phyloP scores from a whole-genome alignment of 2,329 filamentous ascomycete genomes.

The Cladophialophora carrionii region DNA sequence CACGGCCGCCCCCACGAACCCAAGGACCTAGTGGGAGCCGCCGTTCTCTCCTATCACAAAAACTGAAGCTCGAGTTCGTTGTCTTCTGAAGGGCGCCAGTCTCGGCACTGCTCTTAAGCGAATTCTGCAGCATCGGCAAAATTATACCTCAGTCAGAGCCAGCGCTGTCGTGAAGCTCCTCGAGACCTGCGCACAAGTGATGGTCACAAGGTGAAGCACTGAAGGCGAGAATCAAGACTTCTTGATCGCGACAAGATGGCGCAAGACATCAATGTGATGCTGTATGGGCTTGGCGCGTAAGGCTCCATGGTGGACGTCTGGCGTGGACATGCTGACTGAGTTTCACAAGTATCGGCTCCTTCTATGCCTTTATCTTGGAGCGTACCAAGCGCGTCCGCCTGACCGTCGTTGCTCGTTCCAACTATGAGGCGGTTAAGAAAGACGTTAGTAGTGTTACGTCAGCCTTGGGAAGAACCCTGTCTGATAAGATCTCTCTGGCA shows the following conservation, averaged over 20 bases:
- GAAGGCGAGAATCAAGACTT: not conserved
- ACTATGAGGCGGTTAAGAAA: conserved; percentile 49
- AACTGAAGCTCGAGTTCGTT: not conserved
- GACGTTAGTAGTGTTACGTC: conserved; percentile 40
- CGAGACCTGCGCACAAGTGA: not conserved
- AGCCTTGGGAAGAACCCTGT: not conserved
- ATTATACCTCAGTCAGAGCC: not conserved
- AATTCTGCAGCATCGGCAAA: not conserved
- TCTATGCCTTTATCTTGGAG: conserved; percentile 60
- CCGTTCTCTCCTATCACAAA: not conserved
- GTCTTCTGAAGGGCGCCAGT: conserved; percentile 24
- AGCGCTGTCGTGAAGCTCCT: not conserved
- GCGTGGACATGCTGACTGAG: not conserved
- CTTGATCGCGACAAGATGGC: conserved; percentile 36
- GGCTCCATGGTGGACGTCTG: conserved; percentile 35
- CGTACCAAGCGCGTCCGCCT: conserved; percentile 48
- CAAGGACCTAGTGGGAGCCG: not conserved
- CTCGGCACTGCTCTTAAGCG: conserved; percentile 13
- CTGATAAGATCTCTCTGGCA: conserved; percentile 25
- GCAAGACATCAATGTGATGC: conserved; percentile 48
- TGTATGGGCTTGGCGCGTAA: conserved; percentile 61
- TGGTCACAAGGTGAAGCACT: not conserved
- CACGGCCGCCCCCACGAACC: conserved; percentile 4
- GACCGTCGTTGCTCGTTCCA: conserved; percentile 52
- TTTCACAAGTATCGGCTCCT: conserved; percentile 57